Base-by-base conservation (phyloP, 2,329 filamentous ascomycete genomes). In the Nannizzia gypsea region DNA sequence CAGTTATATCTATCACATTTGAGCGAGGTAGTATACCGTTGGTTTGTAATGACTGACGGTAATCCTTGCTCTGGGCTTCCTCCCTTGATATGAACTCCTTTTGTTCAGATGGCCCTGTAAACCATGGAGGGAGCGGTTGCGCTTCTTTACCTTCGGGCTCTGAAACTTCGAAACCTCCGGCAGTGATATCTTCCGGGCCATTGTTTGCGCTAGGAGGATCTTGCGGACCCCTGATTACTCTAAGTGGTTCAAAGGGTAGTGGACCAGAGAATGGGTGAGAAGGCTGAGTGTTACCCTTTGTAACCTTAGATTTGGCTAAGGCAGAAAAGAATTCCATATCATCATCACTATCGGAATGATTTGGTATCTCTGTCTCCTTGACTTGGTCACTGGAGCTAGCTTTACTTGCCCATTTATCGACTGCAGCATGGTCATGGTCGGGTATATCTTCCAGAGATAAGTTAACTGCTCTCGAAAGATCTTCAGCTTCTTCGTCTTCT, bases 201-300 rank as follows among this genome's bases (percentile, higher is more conserved):
- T 80, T 28, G 75, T 77, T 13, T 76, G 70, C 9, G 77, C 72
- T 38, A 36, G 65, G 55, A 11, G 66, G 57, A 31, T 63, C 55
- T 38, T 64, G 76, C 1, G 79, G 81, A 1, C 82, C 55, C 4
- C 26, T 56, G 6, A 62, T 61, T 13, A 61, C 40, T 68, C 90
- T 80, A 5, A 86, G 74, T 57, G 81, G 92, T 66, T 96, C 90
- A 68, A 99, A 99, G 0, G 93, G 93, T 3, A 99, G 73, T 0
- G 91, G 90, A 0, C 92, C 92, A 64, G 83, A 83, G 68, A 95
- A 88, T 2, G 83, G 78, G 65, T 84, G 83, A 38, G 73, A 67
- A 2, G 75, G 67, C 20, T 74, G 70, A 3, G 68, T 26, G 70
- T 64, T 71, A 69, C 67, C 63, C 68, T 83, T 82, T 61, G 79